Percentiles rank a stretch among this genome's conserved stretches.
Evolutionary conservation across 805 yeast species (phyloP).

Genomic region (Lipomyces yamadae): DNA sequence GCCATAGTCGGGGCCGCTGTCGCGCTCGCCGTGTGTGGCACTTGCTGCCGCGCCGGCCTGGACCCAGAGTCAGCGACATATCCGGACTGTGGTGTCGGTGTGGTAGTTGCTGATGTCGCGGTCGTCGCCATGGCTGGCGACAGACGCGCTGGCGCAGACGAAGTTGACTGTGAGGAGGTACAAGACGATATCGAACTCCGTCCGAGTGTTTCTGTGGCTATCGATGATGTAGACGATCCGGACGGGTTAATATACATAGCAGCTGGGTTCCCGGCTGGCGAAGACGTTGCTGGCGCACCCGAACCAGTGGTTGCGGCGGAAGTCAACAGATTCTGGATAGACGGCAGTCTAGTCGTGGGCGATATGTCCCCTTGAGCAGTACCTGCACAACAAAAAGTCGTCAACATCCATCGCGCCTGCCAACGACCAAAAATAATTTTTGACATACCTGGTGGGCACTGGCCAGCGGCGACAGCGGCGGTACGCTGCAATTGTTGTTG

Average conservation of each 20-base stretch:
- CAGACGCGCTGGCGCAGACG: slow-evolving; percentile 3
- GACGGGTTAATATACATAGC: background rate
- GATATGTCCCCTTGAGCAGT: slow-evolving; percentile 17
- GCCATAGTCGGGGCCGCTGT: background rate
- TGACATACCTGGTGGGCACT: slow-evolving; percentile 13
- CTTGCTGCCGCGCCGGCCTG: background rate
- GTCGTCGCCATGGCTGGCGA: slow-evolving; percentile 4
- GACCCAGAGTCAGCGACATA: background rate
- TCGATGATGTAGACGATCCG: background rate
- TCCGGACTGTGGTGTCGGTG: slow-evolving; percentile 2
- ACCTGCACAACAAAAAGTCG: background rate
- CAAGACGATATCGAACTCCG: background rate
- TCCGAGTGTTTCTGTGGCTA: background rate
- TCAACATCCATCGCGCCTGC: background rate
- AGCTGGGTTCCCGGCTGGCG: background rate
- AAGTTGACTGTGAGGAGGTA: background rate
- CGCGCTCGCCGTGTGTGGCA: background rate
- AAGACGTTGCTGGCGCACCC: background rate
- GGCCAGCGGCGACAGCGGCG: slow-evolving; percentile 9
- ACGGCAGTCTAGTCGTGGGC: slow-evolving; percentile 34
- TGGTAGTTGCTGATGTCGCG: background rate
- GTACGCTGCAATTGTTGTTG: slow-evolving; percentile 17
- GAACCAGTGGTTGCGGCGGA: slow-evolving; percentile 1
- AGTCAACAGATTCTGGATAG: slow-evolving; percentile 34
- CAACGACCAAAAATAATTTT: background rate